phyloP scores from a whole-genome alignment of 108 stramenopile genomes.

The Nitzschia sp. region DNA sequence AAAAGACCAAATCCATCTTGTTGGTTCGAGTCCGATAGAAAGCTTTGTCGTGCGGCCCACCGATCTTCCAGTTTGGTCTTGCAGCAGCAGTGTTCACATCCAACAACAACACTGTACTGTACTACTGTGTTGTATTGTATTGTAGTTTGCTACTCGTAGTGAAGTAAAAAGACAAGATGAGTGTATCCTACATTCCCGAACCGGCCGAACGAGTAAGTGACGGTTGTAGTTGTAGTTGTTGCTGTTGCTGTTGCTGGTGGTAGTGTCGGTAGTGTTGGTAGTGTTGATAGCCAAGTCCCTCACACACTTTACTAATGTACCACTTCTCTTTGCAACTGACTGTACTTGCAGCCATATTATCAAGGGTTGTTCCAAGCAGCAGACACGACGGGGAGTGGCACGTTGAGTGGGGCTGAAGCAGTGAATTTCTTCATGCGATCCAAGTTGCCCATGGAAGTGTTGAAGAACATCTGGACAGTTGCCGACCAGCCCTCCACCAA shows the following conservation, averaged over 20 bases:
- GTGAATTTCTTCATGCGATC: conserved; percentile 85
- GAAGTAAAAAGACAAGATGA: conserved; percentile 1
- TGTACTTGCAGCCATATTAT: conserved; percentile 67
- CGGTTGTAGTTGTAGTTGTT: neutral
- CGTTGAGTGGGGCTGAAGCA: conserved; percentile 74
- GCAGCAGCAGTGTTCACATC: too few species aligned
- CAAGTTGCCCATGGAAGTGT: conserved; percentile 76
- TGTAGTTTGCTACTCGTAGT: too few species aligned
- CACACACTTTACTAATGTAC: too few species aligned
- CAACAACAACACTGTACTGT: too few species aligned
- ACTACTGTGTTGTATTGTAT: too few species aligned
- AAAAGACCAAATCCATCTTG: too few species aligned
- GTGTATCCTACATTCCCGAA: conserved; percentile 37
- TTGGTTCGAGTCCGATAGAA: too few species aligned
- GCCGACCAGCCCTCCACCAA: conserved; percentile 69
- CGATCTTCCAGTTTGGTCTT: too few species aligned
- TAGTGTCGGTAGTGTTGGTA: neutral
- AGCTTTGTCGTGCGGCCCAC: too few species aligned
- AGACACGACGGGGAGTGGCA: conserved; percentile 53
- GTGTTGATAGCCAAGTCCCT: neutral
- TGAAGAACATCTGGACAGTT: conserved; percentile 86
- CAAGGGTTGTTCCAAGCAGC: conserved; percentile 78
- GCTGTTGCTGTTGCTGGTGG: neutral
- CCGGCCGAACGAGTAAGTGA: conserved; percentile 38
- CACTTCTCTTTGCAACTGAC: too few species aligned